A percentile compares a stretch with the other conserved stretches of the same genome.
phyloP scores from a whole-genome alignment of 352 stramenopile species.

The Poterioochromonas sp. region DNA sequence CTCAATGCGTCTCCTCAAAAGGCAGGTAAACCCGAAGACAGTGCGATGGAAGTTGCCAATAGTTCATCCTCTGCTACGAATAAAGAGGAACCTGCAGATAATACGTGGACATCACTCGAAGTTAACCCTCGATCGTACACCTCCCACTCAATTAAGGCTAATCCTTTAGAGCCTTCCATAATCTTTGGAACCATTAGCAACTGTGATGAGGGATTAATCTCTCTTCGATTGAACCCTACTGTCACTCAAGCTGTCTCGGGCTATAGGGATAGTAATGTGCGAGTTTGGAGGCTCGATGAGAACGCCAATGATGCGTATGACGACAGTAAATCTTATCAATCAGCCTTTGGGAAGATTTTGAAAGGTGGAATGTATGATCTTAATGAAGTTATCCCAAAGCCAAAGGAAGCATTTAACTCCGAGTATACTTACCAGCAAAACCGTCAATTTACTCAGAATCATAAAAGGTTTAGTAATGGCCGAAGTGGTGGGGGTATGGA shows the following conservation, averaged over 20 bases:
- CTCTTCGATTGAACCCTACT: neutral
- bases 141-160: neutral
- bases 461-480: neutral
- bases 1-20: neutral
- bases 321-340: neutral
- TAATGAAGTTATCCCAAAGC: neutral
- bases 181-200: constrained; percentile 22
- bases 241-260: neutral
- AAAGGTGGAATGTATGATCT: neutral
- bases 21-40: neutral
- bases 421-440: neutral
- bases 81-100: neutral
- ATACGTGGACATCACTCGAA: neutral
- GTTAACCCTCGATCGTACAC: neutral
- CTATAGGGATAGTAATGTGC: neutral
- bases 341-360: neutral
- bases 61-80: neutral
- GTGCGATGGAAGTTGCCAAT: too few species aligned
- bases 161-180: constrained; percentile 11
- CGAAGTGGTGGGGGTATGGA: too few species aligned
- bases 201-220: neutral
- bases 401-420: neutral
- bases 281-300: constrained; percentile 7
- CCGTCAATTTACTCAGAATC: neutral
- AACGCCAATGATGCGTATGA: neutral